Conservation (phyloP, 2,329 filamentous ascomycete species). For the Cyclaneusma minus region DNA sequence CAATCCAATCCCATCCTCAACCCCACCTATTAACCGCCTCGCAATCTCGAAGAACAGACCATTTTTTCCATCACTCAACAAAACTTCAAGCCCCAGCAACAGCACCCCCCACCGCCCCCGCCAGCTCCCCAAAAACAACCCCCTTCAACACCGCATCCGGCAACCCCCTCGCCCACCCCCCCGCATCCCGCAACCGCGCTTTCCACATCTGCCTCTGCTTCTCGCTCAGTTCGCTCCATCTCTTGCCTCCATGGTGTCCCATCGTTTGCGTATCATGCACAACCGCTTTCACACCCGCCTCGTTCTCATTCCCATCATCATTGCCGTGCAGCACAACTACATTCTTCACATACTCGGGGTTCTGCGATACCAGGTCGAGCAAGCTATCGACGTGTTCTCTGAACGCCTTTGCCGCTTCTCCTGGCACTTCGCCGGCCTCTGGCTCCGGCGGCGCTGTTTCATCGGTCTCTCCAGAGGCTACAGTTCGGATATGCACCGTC, state of each 20-base stretch:
- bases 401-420: background rate
- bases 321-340: constrained; percentile 3
- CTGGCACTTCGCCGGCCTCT: too few species aligned
- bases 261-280: constrained; percentile 12
- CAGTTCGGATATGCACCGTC: too few species aligned
- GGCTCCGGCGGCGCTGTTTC: too few species aligned
- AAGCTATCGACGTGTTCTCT: background rate
- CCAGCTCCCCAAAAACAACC: constrained; percentile 18
- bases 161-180: constrained; percentile 17
- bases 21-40: too few species aligned
- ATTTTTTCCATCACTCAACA: background rate
- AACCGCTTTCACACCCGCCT: constrained; percentile 8
- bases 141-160: constrained; percentile 17
- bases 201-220: constrained; percentile 16
- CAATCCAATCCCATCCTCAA: too few species aligned
- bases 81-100: constrained; percentile 1
- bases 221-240: constrained; percentile 15
- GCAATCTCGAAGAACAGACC: background rate
- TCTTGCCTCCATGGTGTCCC: constrained; percentile 10
- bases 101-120: constrained; percentile 11
- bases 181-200: constrained; percentile 15
- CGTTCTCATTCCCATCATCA: constrained; percentile 5
- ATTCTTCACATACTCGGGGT: constrained; percentile 3
- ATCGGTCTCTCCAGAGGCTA: too few species aligned
- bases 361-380: background rate